Conservation (phyloP, 306 rosid genomes). For the Urtica urens region DNA sequence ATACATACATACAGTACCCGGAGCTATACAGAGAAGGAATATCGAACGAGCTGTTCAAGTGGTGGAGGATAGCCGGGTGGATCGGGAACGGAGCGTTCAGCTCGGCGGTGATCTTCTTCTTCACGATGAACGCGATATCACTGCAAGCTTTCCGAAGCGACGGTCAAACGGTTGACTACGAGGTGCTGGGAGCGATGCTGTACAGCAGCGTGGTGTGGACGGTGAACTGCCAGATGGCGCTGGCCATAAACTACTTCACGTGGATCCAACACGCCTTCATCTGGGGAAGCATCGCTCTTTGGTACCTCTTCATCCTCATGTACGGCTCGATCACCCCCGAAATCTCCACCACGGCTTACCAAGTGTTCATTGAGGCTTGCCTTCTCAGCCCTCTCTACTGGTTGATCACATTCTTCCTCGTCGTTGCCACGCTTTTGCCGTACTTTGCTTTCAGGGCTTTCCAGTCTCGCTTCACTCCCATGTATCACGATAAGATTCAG, state of each 20-base stretch:
- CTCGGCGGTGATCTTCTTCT: conserved; percentile 67
- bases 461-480: conserved; percentile 64
- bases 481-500: conserved; percentile 73
- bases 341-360: conserved; percentile 59
- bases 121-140: conserved; percentile 35
- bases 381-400: conserved; percentile 57
- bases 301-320: conserved; percentile 59
- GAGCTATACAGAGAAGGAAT: conserved; percentile 64
- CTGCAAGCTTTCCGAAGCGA: conserved; percentile 58
- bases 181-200: conserved; percentile 63
- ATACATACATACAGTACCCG: conserved; percentile 54
- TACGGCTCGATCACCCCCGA: conserved; percentile 54
- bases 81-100: conserved; percentile 59
- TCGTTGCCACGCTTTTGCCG: conserved; percentile 54
- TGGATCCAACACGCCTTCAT: conserved; percentile 86
- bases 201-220: conserved; percentile 72
- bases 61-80: conserved; percentile 75
- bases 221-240: conserved; percentile 85
- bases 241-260: conserved; percentile 80
- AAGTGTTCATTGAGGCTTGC: conserved; percentile 69
- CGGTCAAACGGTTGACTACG: conserved; percentile 54
- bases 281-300: conserved; percentile 73
- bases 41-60: conserved; percentile 66
- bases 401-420: conserved; percentile 54
- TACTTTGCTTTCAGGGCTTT: conserved; percentile 58